Conservation (phyloP, 371 early-diverging fungal species). For the Saksenaea oblongispora region DNA sequence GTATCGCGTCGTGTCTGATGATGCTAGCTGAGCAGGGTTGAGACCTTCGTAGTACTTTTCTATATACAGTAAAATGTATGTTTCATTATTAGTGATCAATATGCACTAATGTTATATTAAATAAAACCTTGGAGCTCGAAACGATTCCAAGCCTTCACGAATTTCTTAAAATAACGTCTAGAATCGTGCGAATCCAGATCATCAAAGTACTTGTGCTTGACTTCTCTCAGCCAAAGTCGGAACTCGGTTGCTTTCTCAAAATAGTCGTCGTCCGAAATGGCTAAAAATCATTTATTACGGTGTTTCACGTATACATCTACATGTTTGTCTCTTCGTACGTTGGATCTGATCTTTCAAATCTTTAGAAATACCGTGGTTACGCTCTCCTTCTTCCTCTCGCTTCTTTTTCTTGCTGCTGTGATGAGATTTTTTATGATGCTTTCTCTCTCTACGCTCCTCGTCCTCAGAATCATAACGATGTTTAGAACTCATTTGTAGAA, state of each 20-base stretch:
- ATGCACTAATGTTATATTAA: neutral
- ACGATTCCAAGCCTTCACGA: conserved; percentile 77
- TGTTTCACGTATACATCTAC: neutral
- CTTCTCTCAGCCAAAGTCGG: conserved; percentile 77
- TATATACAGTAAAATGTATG: conserved; percentile 13
- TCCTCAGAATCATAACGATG: conserved; percentile 20
- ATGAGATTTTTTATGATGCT: conserved; percentile 17
- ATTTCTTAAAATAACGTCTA: conserved; percentile 75
- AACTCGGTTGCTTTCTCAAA: conserved; percentile 78
- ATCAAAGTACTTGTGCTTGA: conserved; percentile 73
- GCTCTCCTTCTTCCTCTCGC: neutral
- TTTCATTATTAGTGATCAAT: neutral
- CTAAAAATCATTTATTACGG: conserved; percentile 17
- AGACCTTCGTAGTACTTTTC: conserved; percentile 73
- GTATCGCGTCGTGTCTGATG: conserved; percentile 67
- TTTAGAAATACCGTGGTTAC: neutral
- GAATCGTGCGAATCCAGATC: conserved; percentile 72
- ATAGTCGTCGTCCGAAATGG: conserved; percentile 73
- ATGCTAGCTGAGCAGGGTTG: conserved; percentile 61
- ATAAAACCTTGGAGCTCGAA: conserved; percentile 57
- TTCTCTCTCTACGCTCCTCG: conserved; percentile 1
- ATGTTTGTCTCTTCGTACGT: neutral
- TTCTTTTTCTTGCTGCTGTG: conserved; percentile 3
- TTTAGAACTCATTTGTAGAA: conserved; percentile 20
- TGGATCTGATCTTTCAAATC: conserved; percentile 8